phyloP scores from a whole-genome alignment of 2,329 filamentous ascomycete species.

The Podosphaera fusca region DNA sequence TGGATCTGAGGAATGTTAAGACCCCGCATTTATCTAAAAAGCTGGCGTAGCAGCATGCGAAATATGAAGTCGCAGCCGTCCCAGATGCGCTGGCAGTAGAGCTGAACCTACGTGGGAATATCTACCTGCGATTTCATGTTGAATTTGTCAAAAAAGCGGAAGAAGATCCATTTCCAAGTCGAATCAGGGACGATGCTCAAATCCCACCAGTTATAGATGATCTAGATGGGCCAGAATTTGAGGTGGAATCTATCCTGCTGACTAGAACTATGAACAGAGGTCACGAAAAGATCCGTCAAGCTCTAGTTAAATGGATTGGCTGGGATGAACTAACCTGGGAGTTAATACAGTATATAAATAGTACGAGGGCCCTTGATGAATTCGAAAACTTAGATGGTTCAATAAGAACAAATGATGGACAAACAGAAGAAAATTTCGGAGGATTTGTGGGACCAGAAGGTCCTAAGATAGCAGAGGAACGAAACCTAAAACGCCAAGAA shows the following conservation, averaged over 20 bases:
- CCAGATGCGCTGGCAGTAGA: not conserved
- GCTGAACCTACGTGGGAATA: not conserved
- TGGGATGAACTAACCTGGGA: not conserved
- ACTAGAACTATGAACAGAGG: not conserved
- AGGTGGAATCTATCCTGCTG: not conserved
- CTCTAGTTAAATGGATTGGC: not conserved
- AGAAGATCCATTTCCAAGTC: too few relatives aligned
- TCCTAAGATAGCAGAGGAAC: slow-evolving; percentile 4
- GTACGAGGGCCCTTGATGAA: not conserved
- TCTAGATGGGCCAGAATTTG: not conserved
- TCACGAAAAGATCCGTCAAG: not conserved
- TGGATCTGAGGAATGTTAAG: not conserved
- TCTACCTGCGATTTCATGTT: not conserved
- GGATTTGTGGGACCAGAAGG: not conserved
- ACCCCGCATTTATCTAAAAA: not conserved
- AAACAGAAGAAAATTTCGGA: not conserved
- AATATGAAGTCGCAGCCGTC: not conserved
- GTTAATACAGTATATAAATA: not conserved
- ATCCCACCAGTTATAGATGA: not conserved
- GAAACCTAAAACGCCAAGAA: slow-evolving; percentile 17
- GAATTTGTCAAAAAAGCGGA: too few relatives aligned
- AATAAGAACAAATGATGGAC: not conserved
- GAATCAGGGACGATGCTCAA: too few relatives aligned
- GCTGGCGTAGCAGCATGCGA: not conserved
- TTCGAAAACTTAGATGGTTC: not conserved